Evolutionary conservation across 2,329 filamentous ascomycete genomes (phyloP).

Genomic region (Xylariaceae sp.): DNA sequence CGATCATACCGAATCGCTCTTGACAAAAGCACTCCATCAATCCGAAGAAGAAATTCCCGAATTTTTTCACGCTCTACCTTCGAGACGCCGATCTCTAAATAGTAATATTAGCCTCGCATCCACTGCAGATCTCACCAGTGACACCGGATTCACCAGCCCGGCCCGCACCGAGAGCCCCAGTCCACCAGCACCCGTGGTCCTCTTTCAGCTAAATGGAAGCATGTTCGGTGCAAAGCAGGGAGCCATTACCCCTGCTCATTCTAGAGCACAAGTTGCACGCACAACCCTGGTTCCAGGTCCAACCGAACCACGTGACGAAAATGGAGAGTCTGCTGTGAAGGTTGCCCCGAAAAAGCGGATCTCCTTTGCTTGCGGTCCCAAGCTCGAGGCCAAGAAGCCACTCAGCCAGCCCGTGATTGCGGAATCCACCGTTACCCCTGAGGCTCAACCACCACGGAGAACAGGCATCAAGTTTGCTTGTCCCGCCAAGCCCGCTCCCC

Average conservation of each 20-base stretch:
- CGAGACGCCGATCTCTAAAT: constrained; percentile 60
- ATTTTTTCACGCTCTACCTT: constrained; percentile 33
- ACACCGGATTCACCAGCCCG: constrained; percentile 84
- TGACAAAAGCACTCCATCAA: constrained; percentile 75
- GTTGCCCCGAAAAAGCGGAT: constrained; percentile 76
- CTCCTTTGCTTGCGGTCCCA: constrained; percentile 79
- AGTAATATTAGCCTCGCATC: constrained; percentile 78
- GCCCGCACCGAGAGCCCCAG: constrained; percentile 84
- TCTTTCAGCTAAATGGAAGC: constrained; percentile 38
- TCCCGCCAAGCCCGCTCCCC: constrained; percentile 46
- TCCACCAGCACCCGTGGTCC: constrained; percentile 65
- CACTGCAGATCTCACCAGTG: constrained; percentile 89
- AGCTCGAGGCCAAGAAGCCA: constrained; percentile 45
- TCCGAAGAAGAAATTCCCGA: constrained; percentile 52
- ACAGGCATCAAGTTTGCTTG: constrained; percentile 73
- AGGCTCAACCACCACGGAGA: constrained; percentile 44
- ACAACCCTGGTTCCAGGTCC: constrained; percentile 15
- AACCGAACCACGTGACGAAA: constrained; percentile 23
- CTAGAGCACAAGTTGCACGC: constrained; percentile 23
- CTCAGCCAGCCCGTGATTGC: constrained; percentile 35
- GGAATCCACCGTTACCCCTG: constrained; percentile 33
- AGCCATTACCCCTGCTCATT: constrained; percentile 25
- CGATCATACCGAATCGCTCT: constrained; percentile 68
- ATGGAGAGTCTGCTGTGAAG: constrained; percentile 55
- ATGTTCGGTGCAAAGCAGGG: constrained; percentile 28